Percentiles rank a stretch among this genome's conserved stretches.
phyloP scores from a whole-genome alignment of 2,329 filamentous ascomycete species.

The Alternaria sp. region DNA sequence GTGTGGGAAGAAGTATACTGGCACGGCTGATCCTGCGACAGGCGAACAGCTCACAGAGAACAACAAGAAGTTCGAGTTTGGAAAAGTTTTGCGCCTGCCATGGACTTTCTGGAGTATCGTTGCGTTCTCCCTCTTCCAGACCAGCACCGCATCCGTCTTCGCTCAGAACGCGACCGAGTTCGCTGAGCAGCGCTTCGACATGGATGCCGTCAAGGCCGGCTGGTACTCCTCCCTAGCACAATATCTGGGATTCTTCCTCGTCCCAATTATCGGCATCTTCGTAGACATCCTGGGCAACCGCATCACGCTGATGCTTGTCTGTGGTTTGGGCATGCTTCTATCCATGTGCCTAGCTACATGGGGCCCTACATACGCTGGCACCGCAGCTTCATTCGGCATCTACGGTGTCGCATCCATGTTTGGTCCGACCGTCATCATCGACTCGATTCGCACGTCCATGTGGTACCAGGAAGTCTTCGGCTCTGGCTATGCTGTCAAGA shows the following conservation, averaged over 20 bases:
- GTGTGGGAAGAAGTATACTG: slow-evolving; percentile 56
- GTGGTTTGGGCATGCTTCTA: slow-evolving; percentile 58
- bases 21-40: slow-evolving; percentile 61
- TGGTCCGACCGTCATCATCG: slow-evolving; percentile 65
- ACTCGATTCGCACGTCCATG: slow-evolving; percentile 65
- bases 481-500: slow-evolving; percentile 65
- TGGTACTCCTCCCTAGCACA: slow-evolving; percentile 66
- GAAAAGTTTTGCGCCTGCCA: slow-evolving; percentile 63
- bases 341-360: slow-evolving; percentile 64
- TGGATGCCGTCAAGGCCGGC: slow-evolving; percentile 61
- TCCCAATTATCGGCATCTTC: slow-evolving; percentile 62
- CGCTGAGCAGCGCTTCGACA: slow-evolving; percentile 64
- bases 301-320: slow-evolving; percentile 53
- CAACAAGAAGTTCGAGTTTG: slow-evolving; percentile 63
- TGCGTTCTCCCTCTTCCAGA: slow-evolving; percentile 64
- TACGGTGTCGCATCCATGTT: slow-evolving; percentile 63
- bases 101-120: slow-evolving; percentile 67
- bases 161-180: slow-evolving; percentile 66
- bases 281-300: slow-evolving; percentile 64
- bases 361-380: slow-evolving; percentile 57
- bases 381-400: slow-evolving; percentile 65
- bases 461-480: slow-evolving; percentile 67
- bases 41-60: slow-evolving; percentile 66
- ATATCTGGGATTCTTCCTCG: slow-evolving; percentile 64
- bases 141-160: slow-evolving; percentile 62